Base-by-base conservation (phyloP, 2,329 filamentous ascomycete genomes). In the Scleromitrula shiraiana region DNA sequence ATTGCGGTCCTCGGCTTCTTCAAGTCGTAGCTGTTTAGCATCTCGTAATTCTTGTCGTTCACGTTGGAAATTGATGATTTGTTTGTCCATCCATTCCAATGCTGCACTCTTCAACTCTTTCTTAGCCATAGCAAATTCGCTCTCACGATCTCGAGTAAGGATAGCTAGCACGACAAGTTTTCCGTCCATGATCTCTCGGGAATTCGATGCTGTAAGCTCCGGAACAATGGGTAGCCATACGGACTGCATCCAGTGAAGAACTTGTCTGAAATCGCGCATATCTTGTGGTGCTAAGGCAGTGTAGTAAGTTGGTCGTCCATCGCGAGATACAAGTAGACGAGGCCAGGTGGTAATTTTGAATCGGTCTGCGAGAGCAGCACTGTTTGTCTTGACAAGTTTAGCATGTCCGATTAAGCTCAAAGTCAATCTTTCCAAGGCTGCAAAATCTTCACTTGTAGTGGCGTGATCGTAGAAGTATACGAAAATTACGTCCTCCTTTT, bases 271-370 rank as follows among this genome's bases (percentile, higher is more conserved):
- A 61, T 98, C 87, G 50, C 93, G 83, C 87, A 97, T 97, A 59
- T 95, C 89, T 59, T 84, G 80, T 1, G 93, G 93, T 0, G 88
- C 85, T 32, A 96, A 75, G 7, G 85, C 87, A 23, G 82, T 85
- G 66, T 94, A 98, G 67, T 96, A 96, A 1, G 83, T 91, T 32
- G 93, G 84, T 36, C 90, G 83, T 8, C 89, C 89, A 64, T 96
- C 89, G 50, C 93, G 78, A 10, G 88, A 87, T 3, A 96, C 93
- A 51, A 98, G 68, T 36, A 98, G 72, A 48, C 91, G 82, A n/a
- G 93, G 93, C 88, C 89, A 97, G 0, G 91, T 97, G 4, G 86
- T 90, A 60, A 98, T 93, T 74, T 94, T 95, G 76, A 90, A 98
- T 49, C 88, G 78, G 38, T 88, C 77, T 51, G 78, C 83, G 50